phyloP scores from a whole-genome alignment of 441 rosid species.

The Pelargonium citronellum region DNA sequence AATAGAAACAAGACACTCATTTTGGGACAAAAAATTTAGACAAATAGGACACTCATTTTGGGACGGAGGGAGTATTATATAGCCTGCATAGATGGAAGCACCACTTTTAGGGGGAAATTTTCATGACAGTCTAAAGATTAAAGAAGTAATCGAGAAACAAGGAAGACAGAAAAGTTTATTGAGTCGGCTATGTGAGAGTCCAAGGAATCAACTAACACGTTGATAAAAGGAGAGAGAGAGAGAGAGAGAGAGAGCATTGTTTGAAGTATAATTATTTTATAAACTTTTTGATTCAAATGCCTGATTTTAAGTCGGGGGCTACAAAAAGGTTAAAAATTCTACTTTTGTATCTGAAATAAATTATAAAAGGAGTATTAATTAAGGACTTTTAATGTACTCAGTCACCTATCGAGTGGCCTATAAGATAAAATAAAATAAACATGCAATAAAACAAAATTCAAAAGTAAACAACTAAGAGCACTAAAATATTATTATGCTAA shows the following conservation, averaged over 20 bases:
- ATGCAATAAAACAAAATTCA: background rate
- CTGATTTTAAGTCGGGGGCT: too few species aligned
- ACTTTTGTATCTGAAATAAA: background rate
- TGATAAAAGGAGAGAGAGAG: too few species aligned
- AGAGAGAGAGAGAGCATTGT: too few species aligned
- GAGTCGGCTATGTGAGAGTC: background rate
- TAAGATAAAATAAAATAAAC: background rate
- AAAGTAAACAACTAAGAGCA: conserved; percentile 4
- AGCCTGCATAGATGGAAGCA: background rate
- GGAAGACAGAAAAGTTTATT: background rate
- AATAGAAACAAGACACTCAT: too few species aligned
- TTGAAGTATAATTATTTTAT: too few species aligned
- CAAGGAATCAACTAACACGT: background rate
- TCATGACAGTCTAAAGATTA: background rate
- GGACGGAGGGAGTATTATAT: too few species aligned
- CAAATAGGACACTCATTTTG: too few species aligned
- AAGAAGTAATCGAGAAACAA: background rate
- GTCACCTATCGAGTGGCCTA: background rate
- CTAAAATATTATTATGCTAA: background rate
- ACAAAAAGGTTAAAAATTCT: too few species aligned
- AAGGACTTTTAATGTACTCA: background rate
- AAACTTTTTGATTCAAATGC: too few species aligned
- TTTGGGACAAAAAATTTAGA: too few species aligned
- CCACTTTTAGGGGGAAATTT: background rate
- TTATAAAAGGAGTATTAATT: background rate